phyloP scores from a whole-genome alignment of 768 basidiomycete genomes.

The Mycena galericulata region DNA sequence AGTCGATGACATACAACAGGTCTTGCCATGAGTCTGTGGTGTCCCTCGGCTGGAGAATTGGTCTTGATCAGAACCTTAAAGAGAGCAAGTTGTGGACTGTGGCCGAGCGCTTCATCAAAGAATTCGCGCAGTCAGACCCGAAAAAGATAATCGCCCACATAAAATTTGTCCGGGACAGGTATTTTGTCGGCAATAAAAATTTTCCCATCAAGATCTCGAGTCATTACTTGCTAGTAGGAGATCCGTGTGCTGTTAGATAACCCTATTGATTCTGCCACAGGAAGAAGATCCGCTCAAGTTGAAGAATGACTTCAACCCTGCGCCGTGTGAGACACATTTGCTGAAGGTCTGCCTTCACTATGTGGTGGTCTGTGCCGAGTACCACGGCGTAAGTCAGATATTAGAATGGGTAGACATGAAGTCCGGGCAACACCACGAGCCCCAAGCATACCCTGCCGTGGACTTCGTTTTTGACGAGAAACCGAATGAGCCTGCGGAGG shows the following conservation, averaged over 20 bases:
- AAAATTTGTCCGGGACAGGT: too few species aligned
- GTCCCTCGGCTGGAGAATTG: too few species aligned
- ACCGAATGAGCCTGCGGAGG: neutral
- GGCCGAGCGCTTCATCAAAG: too few species aligned
- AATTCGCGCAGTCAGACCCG: too few species aligned
- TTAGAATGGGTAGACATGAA: too few species aligned
- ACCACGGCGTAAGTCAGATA: too few species aligned
- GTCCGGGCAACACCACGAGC: neutral
- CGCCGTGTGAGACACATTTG: neutral
- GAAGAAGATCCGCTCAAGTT: neutral
- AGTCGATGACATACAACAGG: too few species aligned
- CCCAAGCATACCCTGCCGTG: neutral
- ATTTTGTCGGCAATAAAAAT: too few species aligned
- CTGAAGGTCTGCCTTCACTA: neutral
- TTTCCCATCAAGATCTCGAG: neutral
- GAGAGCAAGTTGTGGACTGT: too few species aligned
- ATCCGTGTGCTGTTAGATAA: neutral
- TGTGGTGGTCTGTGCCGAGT: neutral
- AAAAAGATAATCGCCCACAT: too few species aligned
- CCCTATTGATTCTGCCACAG: neutral
- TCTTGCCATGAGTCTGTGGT: too few species aligned
- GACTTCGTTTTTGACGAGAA: neutral
- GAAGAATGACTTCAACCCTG: neutral
- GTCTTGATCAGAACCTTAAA: too few species aligned
- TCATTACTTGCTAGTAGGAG: neutral